Evolutionary conservation across 345 rosid species (phyloP), one percentile per base, ranked within the genome.

Genomic region (Acer negundo): DNA sequence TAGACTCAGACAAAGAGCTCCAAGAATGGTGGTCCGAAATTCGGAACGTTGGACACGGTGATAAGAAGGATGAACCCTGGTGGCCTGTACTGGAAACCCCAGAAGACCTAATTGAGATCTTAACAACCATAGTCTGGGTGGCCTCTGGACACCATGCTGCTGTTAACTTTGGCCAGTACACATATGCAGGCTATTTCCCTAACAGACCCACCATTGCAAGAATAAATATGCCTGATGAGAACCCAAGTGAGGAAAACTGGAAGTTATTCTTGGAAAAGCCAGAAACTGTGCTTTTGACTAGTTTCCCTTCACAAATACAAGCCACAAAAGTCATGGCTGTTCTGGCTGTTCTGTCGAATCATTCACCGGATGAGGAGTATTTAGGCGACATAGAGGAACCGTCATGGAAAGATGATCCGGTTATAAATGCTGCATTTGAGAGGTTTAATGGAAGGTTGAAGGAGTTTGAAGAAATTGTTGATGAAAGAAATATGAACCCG

Each of bases 21-120:
- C 92, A 89, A 64, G 83, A 77, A 15, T 90, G 90, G 90, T 90
- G 91, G 91, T 77, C 72, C 0, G 92, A 90, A 73, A 79, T 89
- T 28, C 83, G 83, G 7, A 89, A 82, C 0, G 81, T 85, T 0
- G 94, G 91, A 8, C 94, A 89, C 31, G 86, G 49, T 0, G 94
- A 86, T 79, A 87, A 87, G 69, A 87, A 85, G 46, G 88, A 87
- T 24, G 80, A 83, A 69, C 79, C 86, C 0, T 80, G 92, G 84
- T 90, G 92, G 92, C 94, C 90, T 17, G 72, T 6, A 1, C 81
- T 87, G 17, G 62, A 74, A 67, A 83, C 81, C 44, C 81, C 72
- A 0, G 10, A 72, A 19, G 80, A 86, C 69, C 83, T 90, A 0
- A 77, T 84, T 38, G 72, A 81, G 2, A 85, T 85, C 10, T 13